These are phyloP conservation scores for Byssochlamys sp. DNA, from an alignment of 2,329 filamentous ascomycete species.

Conservation along the genomic window DNA sequence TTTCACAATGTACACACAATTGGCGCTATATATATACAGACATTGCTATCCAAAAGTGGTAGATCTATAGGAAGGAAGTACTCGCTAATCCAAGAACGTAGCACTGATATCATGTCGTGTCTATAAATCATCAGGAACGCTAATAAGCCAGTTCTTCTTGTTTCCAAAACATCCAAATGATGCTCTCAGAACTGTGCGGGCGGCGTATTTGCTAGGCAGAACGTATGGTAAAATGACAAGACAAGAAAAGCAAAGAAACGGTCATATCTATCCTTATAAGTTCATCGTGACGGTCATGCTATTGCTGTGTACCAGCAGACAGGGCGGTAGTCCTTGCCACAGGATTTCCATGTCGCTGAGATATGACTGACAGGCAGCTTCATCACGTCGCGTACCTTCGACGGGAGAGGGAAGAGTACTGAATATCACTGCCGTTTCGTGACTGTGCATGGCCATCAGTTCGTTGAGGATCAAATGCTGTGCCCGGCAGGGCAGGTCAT, in stretches of 20 bases:
- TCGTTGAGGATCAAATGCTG: conserved; percentile 84
- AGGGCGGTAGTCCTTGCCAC: conserved; percentile 65
- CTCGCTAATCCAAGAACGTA: not conserved
- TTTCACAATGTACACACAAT: not conserved
- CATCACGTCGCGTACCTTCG: conserved; percentile 64
- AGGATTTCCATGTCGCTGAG: conserved; percentile 69
- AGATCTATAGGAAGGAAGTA: not conserved
- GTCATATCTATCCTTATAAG: conserved; percentile 18
- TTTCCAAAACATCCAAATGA: not conserved
- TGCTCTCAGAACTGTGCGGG: not conserved
- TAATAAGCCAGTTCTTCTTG: not conserved
- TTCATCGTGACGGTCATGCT: conserved; percentile 69
- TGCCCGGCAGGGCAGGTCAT: conserved; percentile 72
- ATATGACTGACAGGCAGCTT: conserved; percentile 62
- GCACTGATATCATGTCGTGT: not conserved
- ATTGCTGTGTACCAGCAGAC: conserved; percentile 72
- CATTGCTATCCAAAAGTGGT: not conserved
- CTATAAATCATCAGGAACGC: not conserved
- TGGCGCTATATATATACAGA: not conserved
- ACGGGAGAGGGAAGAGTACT: conserved; percentile 74
- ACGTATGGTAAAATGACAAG: not conserved
- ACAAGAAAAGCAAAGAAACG: not conserved
- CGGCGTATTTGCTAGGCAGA: not conserved
- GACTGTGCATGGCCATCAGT: conserved; percentile 60
- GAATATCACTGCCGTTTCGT: conserved; percentile 66